Percentiles rank a stretch among this genome's conserved stretches.
Evolutionary conservation across 78 protist genomes (phyloP).

Genomic region (Pelomyxa schiedti): DNA sequence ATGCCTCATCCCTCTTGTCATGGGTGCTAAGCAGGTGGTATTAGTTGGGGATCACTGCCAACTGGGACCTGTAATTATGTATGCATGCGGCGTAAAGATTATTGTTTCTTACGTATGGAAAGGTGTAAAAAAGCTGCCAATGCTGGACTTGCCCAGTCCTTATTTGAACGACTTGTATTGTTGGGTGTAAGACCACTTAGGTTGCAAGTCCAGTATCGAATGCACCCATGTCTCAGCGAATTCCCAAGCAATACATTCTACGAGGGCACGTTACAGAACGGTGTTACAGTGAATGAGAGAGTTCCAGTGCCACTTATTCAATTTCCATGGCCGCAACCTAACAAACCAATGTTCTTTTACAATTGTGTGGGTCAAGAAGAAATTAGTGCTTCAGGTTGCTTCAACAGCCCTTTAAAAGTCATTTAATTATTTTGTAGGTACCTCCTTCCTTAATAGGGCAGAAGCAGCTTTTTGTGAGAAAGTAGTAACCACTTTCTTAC

Average conservation of each 20-base stretch:
- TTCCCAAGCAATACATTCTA: constrained; percentile 96
- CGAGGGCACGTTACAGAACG: constrained; percentile 98
- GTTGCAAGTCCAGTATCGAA: constrained; percentile 97
- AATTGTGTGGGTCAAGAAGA: constrained; percentile 89
- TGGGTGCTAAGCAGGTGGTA: constrained; percentile 87
- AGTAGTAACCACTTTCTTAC: constrained; percentile 77
- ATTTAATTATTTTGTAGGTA: too few species aligned
- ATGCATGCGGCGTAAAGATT: constrained; percentile 66
- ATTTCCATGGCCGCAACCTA: constrained; percentile 89
- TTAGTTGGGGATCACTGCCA: constrained; percentile 88
- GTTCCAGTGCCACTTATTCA: background rate
- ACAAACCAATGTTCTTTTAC: constrained; percentile 92
- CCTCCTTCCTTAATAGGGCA: constrained; percentile 94
- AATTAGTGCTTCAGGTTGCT: constrained; percentile 75
- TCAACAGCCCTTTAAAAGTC: too few species aligned
- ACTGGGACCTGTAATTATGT: constrained; percentile 8
- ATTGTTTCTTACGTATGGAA: constrained; percentile 97
- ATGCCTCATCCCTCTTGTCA: constrained; percentile 89
- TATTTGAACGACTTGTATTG: constrained; percentile 94
- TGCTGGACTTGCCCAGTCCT: constrained; percentile 91
- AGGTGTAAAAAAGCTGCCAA: constrained; percentile 92
- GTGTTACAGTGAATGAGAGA: constrained; percentile 81
- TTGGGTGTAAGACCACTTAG: constrained; percentile 89
- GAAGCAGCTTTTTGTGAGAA: constrained; percentile 94
- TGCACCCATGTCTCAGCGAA: constrained; percentile 97